Conservation (phyloP, 441 rosid species). For the Gossypium armourianum region DNA sequence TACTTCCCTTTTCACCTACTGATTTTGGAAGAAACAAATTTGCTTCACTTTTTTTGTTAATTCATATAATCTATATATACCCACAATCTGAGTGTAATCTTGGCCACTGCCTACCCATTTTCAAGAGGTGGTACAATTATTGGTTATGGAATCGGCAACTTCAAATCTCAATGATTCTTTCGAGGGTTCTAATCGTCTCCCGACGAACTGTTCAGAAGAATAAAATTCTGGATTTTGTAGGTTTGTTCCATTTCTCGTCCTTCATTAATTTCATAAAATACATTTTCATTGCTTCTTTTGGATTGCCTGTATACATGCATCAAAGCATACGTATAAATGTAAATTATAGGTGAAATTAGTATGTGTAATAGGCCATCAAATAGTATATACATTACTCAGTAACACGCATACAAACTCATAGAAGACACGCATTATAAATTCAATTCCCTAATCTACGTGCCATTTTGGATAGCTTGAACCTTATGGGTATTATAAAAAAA, state of each 20-base stretch:
- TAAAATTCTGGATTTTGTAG: slow-evolving; percentile 77
- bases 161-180: slow-evolving; percentile 27
- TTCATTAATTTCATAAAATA: background rate
- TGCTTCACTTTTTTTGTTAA: background rate
- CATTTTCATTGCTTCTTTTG: background rate
- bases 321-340: background rate
- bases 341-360: background rate
- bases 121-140: background rate
- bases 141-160: slow-evolving; percentile 19
- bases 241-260: slow-evolving; percentile 24
- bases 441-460: background rate
- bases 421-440: background rate
- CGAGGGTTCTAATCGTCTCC: slow-evolving; percentile 72
- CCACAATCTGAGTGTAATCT: background rate
- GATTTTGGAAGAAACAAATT: background rate
- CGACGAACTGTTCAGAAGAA: slow-evolving; percentile 64
- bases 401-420: background rate
- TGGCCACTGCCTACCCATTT: background rate
- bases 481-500: background rate
- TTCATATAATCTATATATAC: background rate
- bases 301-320: background rate
- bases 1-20: background rate
- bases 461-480: background rate
- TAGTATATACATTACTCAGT: background rate
- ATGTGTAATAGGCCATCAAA: background rate